Evolutionary conservation across 2,329 filamentous ascomycete species (phyloP).

Genomic region (Talaromyces pinophilus): DNA sequence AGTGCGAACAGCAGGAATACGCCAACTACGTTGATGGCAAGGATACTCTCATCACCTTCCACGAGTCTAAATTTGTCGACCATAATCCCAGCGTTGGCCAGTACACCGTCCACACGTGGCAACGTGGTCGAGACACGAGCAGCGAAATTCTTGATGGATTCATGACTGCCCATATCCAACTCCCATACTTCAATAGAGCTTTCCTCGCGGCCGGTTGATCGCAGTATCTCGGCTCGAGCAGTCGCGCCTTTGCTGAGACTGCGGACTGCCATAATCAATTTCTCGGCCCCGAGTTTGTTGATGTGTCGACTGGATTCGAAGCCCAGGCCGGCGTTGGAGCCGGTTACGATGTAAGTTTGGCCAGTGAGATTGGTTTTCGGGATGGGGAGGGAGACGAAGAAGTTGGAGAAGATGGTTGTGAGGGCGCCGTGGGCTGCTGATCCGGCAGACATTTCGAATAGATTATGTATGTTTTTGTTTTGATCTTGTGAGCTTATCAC

Average conservation of each 20-base stretch:
- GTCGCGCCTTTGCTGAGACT: conserved; percentile 46
- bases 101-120: conserved; percentile 45
- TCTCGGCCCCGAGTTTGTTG: conserved; percentile 42
- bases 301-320: conserved; percentile 49
- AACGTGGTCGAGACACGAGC: conserved; percentile 38
- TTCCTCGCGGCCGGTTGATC: conserved; percentile 35
- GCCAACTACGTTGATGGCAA: conserved; percentile 44
- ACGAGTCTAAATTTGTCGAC: conserved; percentile 24
- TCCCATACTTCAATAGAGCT: conserved; percentile 52
- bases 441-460: conserved; percentile 16
- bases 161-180: conserved; percentile 53
- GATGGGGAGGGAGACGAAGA: conserved; percentile 20
- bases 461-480: too few relatives aligned
- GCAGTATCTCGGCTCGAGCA: conserved; percentile 34
- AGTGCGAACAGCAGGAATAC: conserved; percentile 30
- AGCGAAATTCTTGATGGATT: conserved; percentile 49
- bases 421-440: conserved; percentile 17
- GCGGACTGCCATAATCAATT: conserved; percentile 53
- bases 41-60: conserved; percentile 30
- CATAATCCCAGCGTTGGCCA: conserved; percentile 50
- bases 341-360: conserved; percentile 53
- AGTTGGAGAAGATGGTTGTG: conserved; percentile 17
- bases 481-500: too few relatives aligned
- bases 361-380: conserved; percentile 28
- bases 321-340: conserved; percentile 54